Evolutionary conservation across 2,329 filamentous ascomycete species (phyloP).

Genomic region (Curvularia lunata): DNA sequence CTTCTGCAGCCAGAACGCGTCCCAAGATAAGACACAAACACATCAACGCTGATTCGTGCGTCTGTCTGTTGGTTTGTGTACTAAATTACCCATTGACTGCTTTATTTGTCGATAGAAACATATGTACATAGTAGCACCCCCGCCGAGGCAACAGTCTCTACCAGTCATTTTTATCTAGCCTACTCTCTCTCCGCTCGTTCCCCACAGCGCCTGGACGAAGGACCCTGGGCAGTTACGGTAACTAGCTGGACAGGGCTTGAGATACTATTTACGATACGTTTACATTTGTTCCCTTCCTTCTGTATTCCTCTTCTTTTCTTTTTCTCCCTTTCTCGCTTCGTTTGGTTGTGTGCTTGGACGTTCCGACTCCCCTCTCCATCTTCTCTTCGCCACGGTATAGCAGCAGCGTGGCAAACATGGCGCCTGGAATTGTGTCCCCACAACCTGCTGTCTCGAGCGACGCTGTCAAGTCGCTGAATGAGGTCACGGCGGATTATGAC

Average conservation of each 20-base stretch:
- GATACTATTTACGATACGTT: neutral
- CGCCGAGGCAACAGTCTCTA: neutral
- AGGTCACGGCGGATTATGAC: constrained; percentile 78
- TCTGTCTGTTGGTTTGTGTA: neutral
- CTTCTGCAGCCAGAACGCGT: constrained; percentile 15
- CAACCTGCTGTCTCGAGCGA: constrained; percentile 55
- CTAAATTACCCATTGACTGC: constrained; percentile 5
- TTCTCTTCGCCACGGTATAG: neutral
- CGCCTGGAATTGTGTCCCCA: constrained; percentile 59
- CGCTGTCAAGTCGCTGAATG: constrained; percentile 57
- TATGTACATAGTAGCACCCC: neutral
- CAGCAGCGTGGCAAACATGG: constrained; percentile 54
- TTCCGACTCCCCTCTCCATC: neutral
- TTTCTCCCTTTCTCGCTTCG: neutral
- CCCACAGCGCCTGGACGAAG: constrained; percentile 1
- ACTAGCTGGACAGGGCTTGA: neutral
- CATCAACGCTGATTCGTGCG: constrained; percentile 24
- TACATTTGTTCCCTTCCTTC: neutral
- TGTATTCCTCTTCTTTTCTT: neutral
- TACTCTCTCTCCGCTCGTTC: constrained; percentile 1
- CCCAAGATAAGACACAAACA: constrained; percentile 25
- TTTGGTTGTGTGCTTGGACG: neutral
- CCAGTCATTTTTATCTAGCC: neutral
- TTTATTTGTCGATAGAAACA: neutral
- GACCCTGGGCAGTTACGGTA: neutral